Evolutionary conservation across 2,329 filamentous ascomycete species (phyloP), one percentile per base, ranked within the genome.

Genomic region (Fusarium sp.): DNA sequence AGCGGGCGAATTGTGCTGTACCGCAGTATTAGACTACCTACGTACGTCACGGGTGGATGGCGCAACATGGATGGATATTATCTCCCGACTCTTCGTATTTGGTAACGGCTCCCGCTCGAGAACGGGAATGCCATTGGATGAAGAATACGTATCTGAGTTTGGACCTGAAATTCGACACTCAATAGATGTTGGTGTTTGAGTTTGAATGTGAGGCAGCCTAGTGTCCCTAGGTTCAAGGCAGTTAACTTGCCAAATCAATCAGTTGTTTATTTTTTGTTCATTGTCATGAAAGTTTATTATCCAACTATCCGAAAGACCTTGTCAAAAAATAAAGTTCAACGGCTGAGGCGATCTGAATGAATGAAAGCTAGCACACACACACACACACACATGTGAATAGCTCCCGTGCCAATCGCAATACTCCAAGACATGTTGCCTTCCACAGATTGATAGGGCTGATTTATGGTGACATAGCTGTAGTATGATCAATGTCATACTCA

Each of bases 401-500:
- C 23, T 52, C 16, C 31, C 44, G n/a, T 38, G 23, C 33, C 44
- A 58, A 65, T 65, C 44, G 23, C 28, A 59, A 59, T 26, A 33
- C 20, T 31, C 35, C 26, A 33, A 63, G 35, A 57, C 57, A 63
- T 63, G 16, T 21, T 41, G 26, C 12, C 28, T 18, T 23, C 16
- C 18, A 21, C 10, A 50, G 5, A 39, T 23, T 28, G 16, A 21
- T 58, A 64, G 59, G 61, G 46, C 61, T 66, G 46, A 53, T 48
- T 43, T 20, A n/a, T 23, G 42, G 52, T 50, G 53, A 39, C 62
- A 41, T 46, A 15, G 29, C 12, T 48, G n/a, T n/a, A n/a, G n/a
- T n/a, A 33, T 46, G 39, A 29, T 60, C 26, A 21, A 43, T 56
- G 58, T 53, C 48, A 33, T 56, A 62, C 50, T 68, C 67, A 70